Conservation (phyloP, 352 stramenopile genomes). For the Globisporangium acanthophoron region DNA sequence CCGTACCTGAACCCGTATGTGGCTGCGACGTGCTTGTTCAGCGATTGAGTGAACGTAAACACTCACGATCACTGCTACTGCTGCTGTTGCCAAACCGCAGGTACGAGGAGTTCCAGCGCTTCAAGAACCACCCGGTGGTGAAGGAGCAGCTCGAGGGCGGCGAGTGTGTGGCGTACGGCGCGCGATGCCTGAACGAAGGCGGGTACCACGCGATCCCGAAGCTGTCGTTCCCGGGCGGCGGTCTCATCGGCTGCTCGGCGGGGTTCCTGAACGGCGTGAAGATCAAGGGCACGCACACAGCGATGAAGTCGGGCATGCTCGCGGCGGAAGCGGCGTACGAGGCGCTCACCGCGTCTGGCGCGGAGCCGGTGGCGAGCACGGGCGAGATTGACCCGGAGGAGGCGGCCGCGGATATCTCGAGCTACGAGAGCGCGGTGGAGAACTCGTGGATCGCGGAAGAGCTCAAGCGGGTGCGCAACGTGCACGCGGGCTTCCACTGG, state of each 20-base stretch:
- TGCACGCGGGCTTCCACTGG: conserved; percentile 95
- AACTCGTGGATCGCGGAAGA: conserved; percentile 96
- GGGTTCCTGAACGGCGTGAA: conserved; percentile 99
- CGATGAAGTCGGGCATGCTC: conserved; percentile 98
- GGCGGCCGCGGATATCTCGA: conserved; percentile 57
- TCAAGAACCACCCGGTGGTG: conserved; percentile 97
- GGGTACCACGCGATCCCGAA: conserved; percentile 98
- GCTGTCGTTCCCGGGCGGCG: conserved; percentile 96
- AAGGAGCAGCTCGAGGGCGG: conserved; percentile 92
- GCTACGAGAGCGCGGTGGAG: conserved; percentile 88
- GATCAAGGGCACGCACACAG: conserved; percentile 99
- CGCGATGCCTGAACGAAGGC: conserved; percentile 91
- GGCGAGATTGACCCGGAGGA: conserved; percentile 73
- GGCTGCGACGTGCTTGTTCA: too few species aligned
- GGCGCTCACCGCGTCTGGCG: conserved; percentile 44
- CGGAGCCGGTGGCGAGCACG: conserved; percentile 58
- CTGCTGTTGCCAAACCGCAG: not conserved
- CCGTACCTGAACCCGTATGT: conserved; percentile 95
- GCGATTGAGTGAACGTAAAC: too few species aligned
- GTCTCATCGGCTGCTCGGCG: conserved; percentile 95
- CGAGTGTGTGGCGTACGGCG: conserved; percentile 97
- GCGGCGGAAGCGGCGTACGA: conserved; percentile 95
- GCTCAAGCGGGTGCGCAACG: conserved; percentile 97
- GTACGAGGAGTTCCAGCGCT: conserved; percentile 99
- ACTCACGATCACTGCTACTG: too few species aligned